Evolutionary conservation across 768 basidiomycete genomes (phyloP), one percentile per base, ranked within the genome.

Genomic region (Crepidotus variabilis): DNA sequence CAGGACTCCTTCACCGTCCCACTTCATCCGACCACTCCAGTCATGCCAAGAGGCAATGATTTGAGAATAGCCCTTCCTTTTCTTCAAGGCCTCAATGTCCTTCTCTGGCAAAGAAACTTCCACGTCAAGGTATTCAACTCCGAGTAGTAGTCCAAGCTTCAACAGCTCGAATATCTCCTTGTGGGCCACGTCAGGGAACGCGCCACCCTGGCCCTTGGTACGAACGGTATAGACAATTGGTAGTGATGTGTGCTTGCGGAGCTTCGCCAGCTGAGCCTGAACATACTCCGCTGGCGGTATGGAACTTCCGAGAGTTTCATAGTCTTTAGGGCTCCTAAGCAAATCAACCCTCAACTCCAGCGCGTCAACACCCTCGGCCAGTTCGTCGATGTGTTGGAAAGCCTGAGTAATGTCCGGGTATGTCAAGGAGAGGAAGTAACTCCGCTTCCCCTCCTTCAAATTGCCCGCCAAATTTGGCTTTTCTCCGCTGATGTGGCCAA

Each of bases 11-110:
- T 80, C 70, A 16, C 87, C 78, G 60, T 85, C 80, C 96, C 96
- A 99, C 61, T 82, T 81, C 75, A 95, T 78, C 11, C 77, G 75
- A 2, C 96, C 95, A 46, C 83, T 86, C 88, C 90, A 94, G 64
- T 99, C 94, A 67, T 98, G 96, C 86, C 88, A 97, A 6, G 94
- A 97, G 0, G 93, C 90, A 56, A 99, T 87, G 65, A 98, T 83
- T 61, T 87, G 79, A 0, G 94, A 89, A 39, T 72, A 64, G 0
- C 91, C 86, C 68, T 94, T 96, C 52, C 74, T 76, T 11, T 74
- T 63, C 23, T 76, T 70, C 46, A 98, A 72, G 2, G 81, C 78
- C 28, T 77, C 76, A 56, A 95, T 82, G 50, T 76, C 65, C 50
- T 81, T 77, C 60, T 84, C 78, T 0, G 90, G 82, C 72, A 88